Percentiles rank a stretch among this genome's conserved stretches.
Evolutionary conservation across 345 rosid genomes (phyloP).

Genomic region (Eucalyptus cloeziana): DNA sequence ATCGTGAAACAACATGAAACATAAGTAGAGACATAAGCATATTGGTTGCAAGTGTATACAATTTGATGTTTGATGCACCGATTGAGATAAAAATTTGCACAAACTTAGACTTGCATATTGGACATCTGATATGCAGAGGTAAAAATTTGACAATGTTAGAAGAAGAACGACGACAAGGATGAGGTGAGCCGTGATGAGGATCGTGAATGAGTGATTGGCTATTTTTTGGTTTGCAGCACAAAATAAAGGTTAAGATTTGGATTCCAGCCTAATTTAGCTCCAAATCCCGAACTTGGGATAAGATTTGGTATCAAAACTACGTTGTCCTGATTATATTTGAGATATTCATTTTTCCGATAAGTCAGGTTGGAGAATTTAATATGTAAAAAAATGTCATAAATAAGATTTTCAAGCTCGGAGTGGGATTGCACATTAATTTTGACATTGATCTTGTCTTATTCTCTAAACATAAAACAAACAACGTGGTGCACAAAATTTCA

Average conservation of each 20-base stretch:
- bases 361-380: not conserved
- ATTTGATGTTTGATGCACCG: not conserved
- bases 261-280: not conserved
- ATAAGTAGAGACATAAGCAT: not conserved
- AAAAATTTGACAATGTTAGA: not conserved
- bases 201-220: not conserved
- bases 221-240: not conserved
- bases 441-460: not conserved
- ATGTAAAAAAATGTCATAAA: not conserved
- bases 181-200: not conserved
- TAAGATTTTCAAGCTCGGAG: not conserved
- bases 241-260: not conserved
- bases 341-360: not conserved
- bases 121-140: not conserved
- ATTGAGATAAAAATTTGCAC: not conserved
- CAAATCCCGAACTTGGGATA: not conserved
- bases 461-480: not conserved
- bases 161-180: not conserved
- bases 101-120: not conserved
- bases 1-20: not conserved
- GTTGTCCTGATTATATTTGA: not conserved
- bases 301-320: not conserved
- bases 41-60: not conserved
- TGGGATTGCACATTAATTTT: not conserved
- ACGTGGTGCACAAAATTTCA: not conserved